These are phyloP conservation scores for Flagelloscypha sp. DNA, from an alignment of 768 basidiomycete genomes.

Conservation along the genomic window DNA sequence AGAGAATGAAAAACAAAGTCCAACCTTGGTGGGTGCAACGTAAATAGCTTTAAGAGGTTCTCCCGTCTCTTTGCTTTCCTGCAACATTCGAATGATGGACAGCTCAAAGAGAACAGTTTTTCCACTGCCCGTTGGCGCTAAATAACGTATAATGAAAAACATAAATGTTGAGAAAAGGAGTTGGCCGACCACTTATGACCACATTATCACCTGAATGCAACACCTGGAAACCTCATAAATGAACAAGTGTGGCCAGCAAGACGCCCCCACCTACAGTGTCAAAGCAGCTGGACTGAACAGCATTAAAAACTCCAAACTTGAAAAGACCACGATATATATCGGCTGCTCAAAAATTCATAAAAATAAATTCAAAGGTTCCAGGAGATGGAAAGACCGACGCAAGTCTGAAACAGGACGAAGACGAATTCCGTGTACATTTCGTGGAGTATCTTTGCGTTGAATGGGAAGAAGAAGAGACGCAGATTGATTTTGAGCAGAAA, in stretches of 20 bases:
- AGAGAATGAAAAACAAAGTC: neutral
- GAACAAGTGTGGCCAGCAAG: neutral
- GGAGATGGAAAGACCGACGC: conserved; percentile 42
- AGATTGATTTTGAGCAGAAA: too few species aligned
- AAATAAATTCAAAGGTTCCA: conserved; percentile 2
- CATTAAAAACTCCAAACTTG: conserved; percentile 88
- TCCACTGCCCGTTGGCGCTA: conserved; percentile 93
- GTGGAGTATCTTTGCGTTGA: conserved; percentile 19
- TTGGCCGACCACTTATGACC: conserved; percentile 28
- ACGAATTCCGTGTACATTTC: conserved; percentile 35
- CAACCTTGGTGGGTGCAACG: conserved; percentile 86
- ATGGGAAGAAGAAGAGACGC: too few species aligned
- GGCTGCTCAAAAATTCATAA: conserved; percentile 38
- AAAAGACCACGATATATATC: conserved; percentile 75
- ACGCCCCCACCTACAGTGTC: conserved; percentile 44
- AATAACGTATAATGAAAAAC: neutral
- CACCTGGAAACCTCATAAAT: conserved; percentile 31
- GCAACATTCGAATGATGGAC: conserved; percentile 70
- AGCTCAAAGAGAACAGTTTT: conserved; percentile 96
- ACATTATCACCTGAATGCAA: conserved; percentile 53
- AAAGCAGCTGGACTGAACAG: conserved; percentile 80
- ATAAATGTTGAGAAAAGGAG: conserved; percentile 9
- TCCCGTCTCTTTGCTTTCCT: conserved; percentile 26
- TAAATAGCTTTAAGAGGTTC: conserved; percentile 67
- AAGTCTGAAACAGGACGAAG: conserved; percentile 68